Evolutionary conservation across 805 yeast genomes (phyloP).

Genomic region (Yamadazyma sp.): DNA sequence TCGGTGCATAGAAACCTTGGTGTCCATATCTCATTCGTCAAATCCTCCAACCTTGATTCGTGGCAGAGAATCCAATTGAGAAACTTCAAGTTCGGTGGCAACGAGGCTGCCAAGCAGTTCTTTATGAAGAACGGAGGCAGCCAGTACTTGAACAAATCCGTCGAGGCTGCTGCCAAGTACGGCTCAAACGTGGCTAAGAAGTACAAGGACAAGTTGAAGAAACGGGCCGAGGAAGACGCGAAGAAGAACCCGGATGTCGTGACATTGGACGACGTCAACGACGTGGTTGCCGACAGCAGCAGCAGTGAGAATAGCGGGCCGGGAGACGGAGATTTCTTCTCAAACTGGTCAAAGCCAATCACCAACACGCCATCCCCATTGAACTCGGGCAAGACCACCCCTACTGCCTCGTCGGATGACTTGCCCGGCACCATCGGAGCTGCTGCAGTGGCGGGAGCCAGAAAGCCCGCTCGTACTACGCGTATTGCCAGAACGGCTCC

Average conservation of each 20-base stretch:
- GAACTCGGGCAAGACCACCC: slow-evolving; percentile 46
- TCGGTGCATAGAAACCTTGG: slow-evolving; percentile 95
- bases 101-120: slow-evolving; percentile 79
- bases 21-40: slow-evolving; percentile 93
- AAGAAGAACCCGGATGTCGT: slow-evolving; percentile 69
- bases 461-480: slow-evolving; percentile 24
- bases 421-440: slow-evolving; percentile 20
- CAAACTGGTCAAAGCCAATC: slow-evolving; percentile 86
- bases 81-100: slow-evolving; percentile 92
- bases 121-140: slow-evolving; percentile 85
- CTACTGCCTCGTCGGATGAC: slow-evolving; percentile 40
- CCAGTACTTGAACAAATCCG: slow-evolving; percentile 46
- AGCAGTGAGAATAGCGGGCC: slow-evolving; percentile 26
- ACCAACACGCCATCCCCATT: slow-evolving; percentile 53
- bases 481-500: slow-evolving; percentile 16
- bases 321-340: slow-evolving; percentile 68
- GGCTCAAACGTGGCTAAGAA: slow-evolving; percentile 75
- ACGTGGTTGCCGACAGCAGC: slow-evolving; percentile 35
- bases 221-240: slow-evolving; percentile 66
- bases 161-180: slow-evolving; percentile 75
- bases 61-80: slow-evolving; percentile 92
- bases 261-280: slow-evolving; percentile 54
- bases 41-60: slow-evolving; percentile 86
- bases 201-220: slow-evolving; percentile 77
- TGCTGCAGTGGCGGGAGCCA: slow-evolving; percentile 10